Base-by-base conservation (phyloP, 257 asterid genomes). In the Thymus mandschuricus region DNA sequence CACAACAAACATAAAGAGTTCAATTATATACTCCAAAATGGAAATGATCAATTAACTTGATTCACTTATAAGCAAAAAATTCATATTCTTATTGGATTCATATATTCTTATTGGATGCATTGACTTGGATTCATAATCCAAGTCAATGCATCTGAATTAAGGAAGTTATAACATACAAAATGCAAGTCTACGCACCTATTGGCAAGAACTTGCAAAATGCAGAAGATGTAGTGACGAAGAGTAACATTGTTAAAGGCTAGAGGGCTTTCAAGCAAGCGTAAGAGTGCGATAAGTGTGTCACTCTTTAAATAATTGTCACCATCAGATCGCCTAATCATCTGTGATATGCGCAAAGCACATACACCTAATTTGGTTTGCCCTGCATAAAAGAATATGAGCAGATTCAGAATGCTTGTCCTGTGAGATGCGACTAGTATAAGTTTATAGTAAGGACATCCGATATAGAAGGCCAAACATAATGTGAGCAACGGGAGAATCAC, bases 141-240 rank as follows among this genome's bases (percentile, higher is more conserved):
- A 60, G 38, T 5, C 65, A 48, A 48, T 28, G 45, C 40, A 41
- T 38, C 59, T 55, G 33, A 28, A 61, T 15, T 45, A 60, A 29
- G 35, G 51, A 65, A 61, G 50, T 38, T 51, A 34, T n/a, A 50
- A 70, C 34, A 15, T 30, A 35, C 15, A 72, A 40, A 71, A 76
- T 43, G 75, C 58, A 81, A 62, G 79, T 52, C 70, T 66, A 58
- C 46, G 68, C 66, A 94, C 99, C 99, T 92, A 83, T 82, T 81
- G 55, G 96, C 92, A 51, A 95, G 92, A 71, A 92, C 99, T 87
- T 95, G 99, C 82, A 95, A 85, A 74, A 92, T 89, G 93, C 98
- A 86, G 87, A 89, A 95, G 67, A 92, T 76, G 81, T 92, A 85
- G 86, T 92, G 99, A 54, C 99, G 97, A 70, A 95, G 97, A 61